phyloP scores from a whole-genome alignment of 495 filamentous ascomycete genomes.

The Clohesyomyces aquaticus region DNA sequence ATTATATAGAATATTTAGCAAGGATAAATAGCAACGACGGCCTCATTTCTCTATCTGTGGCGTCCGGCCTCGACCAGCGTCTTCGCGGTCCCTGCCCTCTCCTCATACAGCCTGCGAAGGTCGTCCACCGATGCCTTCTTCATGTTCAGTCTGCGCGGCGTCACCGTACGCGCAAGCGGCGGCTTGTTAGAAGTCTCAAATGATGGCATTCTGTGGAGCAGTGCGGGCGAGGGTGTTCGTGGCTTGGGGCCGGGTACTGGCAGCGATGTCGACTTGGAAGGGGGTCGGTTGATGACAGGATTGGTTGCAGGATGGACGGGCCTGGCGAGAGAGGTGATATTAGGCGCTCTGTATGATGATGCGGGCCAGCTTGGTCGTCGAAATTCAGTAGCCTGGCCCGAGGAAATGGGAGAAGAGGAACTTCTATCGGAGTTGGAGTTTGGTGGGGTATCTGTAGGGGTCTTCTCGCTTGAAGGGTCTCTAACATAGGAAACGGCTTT shows the following conservation, averaged over 20 bases:
- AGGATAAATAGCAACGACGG: no score
- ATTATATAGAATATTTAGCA: no score
- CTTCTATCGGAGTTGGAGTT: neutral
- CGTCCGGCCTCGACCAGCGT: slow-evolving; percentile 35
- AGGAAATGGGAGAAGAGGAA: no score
- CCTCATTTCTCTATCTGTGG: neutral
- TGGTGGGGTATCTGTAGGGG: neutral
- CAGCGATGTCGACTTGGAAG: slow-evolving; percentile 34
- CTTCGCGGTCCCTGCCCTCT: slow-evolving; percentile 45
- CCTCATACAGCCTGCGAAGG: slow-evolving; percentile 50
- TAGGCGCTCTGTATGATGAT: slow-evolving; percentile 37
- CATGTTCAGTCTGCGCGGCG: slow-evolving; percentile 42
- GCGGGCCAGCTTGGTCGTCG: slow-evolving; percentile 44
- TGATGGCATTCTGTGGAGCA: slow-evolving; percentile 46
- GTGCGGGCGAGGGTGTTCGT: slow-evolving; percentile 41
- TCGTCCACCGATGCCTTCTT: slow-evolving; percentile 47
- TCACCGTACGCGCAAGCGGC: neutral
- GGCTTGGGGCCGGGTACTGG: slow-evolving; percentile 35
- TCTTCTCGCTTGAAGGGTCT: slow-evolving; percentile 1
- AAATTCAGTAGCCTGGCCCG: no score
- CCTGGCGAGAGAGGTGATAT: slow-evolving; percentile 41
- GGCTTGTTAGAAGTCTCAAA: slow-evolving; percentile 35
- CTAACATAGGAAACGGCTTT: slow-evolving; percentile 22
- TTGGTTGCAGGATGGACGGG: slow-evolving; percentile 34
- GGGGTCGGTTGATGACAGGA: slow-evolving; percentile 13